Conservation (phyloP, 305 asterid genomes). For the Coffea humblotiana region DNA sequence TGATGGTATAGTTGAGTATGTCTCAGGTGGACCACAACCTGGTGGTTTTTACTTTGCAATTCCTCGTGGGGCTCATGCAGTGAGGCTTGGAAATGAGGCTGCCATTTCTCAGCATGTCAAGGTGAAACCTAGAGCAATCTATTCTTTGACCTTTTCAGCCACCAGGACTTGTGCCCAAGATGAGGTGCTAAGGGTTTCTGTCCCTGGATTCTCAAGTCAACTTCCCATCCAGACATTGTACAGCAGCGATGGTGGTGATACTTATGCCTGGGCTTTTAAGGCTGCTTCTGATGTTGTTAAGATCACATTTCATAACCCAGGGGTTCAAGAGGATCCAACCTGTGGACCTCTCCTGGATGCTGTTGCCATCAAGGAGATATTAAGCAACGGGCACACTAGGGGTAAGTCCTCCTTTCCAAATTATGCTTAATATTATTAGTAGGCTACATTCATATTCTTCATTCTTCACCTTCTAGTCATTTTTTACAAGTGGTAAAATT, state of each 20-base stretch:
- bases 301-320: constrained; percentile 67
- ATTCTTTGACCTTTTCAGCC: constrained; percentile 62
- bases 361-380: constrained; percentile 67
- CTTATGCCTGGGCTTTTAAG: constrained; percentile 71
- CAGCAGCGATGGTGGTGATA: constrained; percentile 70
- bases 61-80: constrained; percentile 71
- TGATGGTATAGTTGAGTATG: constrained; percentile 60
- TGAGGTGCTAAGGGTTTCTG: constrained; percentile 58
- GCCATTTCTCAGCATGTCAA: constrained; percentile 51
- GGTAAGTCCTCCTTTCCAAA: constrained; percentile 29
- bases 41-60: constrained; percentile 63
- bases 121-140: constrained; percentile 37
- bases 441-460: no score
- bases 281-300: constrained; percentile 45
- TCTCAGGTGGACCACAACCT: constrained; percentile 74
- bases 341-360: constrained; percentile 81
- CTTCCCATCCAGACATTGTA: constrained; percentile 80
- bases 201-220: constrained; percentile 47
- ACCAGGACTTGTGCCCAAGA: constrained; percentile 85
- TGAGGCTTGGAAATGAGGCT: constrained; percentile 72
- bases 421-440: neutral
- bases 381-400: constrained; percentile 34
- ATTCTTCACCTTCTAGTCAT: no score
- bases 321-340: constrained; percentile 74
- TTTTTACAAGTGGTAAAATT: no score